These are phyloP conservation scores for Pichia sp. DNA, from an alignment of 1,139 yeast genomes.

Conservation along the genomic window DNA sequence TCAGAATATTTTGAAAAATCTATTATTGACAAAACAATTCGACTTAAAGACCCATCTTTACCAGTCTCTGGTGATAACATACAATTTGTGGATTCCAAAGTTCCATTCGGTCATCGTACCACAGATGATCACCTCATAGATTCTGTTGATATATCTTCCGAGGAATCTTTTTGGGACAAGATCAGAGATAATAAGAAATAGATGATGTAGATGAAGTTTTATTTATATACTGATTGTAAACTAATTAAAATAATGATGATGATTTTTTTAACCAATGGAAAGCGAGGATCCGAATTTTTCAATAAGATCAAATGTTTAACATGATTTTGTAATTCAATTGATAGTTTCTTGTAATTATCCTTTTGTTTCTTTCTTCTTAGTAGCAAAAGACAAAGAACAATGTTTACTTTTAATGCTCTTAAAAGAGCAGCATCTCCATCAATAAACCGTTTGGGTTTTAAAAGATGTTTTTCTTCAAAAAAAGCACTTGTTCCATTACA, in stretches of 20 bases:
- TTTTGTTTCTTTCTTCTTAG: too few relatives aligned
- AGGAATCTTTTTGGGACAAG: neutral
- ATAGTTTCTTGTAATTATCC: too few relatives aligned
- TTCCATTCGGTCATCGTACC: neutral
- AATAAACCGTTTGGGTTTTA: neutral
- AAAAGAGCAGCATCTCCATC: neutral
- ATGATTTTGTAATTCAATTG: too few relatives aligned
- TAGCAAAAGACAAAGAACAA: neutral
- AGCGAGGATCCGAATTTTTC: too few relatives aligned
- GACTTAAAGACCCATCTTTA: constrained; percentile 20
- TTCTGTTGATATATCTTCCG: neutral
- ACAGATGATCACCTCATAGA: constrained; percentile 1
- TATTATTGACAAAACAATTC: constrained; percentile 14
- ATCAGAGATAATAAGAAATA: neutral
- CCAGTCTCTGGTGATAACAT: neutral
- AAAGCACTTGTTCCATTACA: constrained; percentile 5
- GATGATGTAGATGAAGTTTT: neutral
- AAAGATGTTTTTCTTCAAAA: constrained; percentile 1
- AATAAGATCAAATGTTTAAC: too few relatives aligned
- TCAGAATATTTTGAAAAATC: constrained; percentile 22
- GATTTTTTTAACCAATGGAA: too few relatives aligned
- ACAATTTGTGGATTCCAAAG: neutral
- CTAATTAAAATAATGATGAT: too few relatives aligned
- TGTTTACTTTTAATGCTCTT: neutral
- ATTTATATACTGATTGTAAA: too few relatives aligned